Conservation (phyloP, 1,139 yeast species). For the Yamadazyma songkhlaensis region DNA sequence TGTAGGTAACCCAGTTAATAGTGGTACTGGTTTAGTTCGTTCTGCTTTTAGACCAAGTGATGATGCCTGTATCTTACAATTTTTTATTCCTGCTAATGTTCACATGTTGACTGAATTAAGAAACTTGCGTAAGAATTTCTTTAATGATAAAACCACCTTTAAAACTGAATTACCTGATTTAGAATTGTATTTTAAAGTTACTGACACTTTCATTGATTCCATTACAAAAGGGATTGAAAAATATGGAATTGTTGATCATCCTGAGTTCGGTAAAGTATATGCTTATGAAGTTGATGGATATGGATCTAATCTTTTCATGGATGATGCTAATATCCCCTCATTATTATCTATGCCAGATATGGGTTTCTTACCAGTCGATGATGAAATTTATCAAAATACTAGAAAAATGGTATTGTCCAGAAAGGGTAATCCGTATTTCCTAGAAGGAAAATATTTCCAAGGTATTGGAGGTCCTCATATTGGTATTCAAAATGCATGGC, state of each 20-base stretch:
- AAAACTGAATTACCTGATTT: conserved; percentile 11
- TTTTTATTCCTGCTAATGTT: conserved; percentile 84
- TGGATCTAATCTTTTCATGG: conserved; percentile 75
- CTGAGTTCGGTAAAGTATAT: conserved; percentile 68
- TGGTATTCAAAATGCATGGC: conserved; percentile 84
- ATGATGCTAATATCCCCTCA: conserved; percentile 89
- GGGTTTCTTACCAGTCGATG: conserved; percentile 55
- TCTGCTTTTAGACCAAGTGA: conserved; percentile 93
- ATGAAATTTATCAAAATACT: conserved; percentile 72
- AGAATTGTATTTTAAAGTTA: conserved; percentile 14
- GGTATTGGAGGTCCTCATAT: conserved; percentile 94
- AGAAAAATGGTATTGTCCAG: conserved; percentile 70
- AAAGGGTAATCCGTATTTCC: conserved; percentile 74
- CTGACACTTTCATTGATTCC: conserved; percentile 34
- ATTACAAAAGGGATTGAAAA: conserved; percentile 59
- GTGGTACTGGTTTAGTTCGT: conserved; percentile 66
- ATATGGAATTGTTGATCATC: conserved; percentile 66
- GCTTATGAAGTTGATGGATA: conserved; percentile 91
- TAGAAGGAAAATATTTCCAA: conserved; percentile 57
- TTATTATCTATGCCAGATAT: conserved; percentile 76
- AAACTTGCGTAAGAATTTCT: conserved; percentile 20
- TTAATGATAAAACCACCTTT: neutral
- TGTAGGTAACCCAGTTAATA: conserved; percentile 78
- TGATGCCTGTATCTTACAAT: conserved; percentile 79
- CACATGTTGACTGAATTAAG: conserved; percentile 66